Evolutionary conservation across 2,329 filamentous ascomycete species (phyloP).

Genomic region (Shiraia bambusicola): DNA sequence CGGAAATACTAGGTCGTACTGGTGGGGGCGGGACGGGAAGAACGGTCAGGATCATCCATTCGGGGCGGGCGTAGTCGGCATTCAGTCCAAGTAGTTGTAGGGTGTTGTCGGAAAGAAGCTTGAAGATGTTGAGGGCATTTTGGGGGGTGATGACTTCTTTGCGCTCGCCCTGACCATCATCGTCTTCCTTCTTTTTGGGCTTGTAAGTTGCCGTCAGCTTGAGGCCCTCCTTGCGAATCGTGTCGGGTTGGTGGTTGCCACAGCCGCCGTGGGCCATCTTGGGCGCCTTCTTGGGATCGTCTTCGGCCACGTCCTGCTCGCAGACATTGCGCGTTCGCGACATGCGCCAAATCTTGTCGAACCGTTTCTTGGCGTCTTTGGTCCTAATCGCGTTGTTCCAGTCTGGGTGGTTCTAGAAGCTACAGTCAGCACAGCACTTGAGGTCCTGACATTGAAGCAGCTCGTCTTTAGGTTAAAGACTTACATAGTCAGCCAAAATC

Average conservation of each 20-base stretch:
- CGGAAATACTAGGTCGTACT: slow-evolving; percentile 93
- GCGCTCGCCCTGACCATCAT: slow-evolving; percentile 68
- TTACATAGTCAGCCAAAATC: slow-evolving; percentile 96
- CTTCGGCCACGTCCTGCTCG: slow-evolving; percentile 72
- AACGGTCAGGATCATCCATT: slow-evolving; percentile 98
- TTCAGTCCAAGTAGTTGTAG: slow-evolving; percentile 87
- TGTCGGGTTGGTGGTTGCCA: slow-evolving; percentile 81
- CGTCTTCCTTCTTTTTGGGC: slow-evolving; percentile 67
- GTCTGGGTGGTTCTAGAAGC: slow-evolving; percentile 66
- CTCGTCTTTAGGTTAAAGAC: slow-evolving; percentile 65
- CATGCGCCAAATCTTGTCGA: slow-evolving; percentile 86
- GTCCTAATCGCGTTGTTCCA: slow-evolving; percentile 79
- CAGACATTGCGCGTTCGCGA: slow-evolving; percentile 88
- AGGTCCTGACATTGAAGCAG: slow-evolving; percentile 49
- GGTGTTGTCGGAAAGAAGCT: slow-evolving; percentile 78
- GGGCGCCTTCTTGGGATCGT: slow-evolving; percentile 55
- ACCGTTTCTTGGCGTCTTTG: slow-evolving; percentile 91
- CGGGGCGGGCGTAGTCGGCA: slow-evolving; percentile 89
- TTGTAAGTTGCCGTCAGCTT: slow-evolving; percentile 78
- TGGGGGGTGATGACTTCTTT: slow-evolving; percentile 81
- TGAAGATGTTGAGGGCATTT: slow-evolving; percentile 82
- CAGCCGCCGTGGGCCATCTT: slow-evolving; percentile 76
- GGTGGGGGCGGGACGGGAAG: slow-evolving; percentile 93
- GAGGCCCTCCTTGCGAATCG: slow-evolving; percentile 80
- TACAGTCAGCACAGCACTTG: slow-evolving; percentile 65